phyloP scores from a whole-genome alignment of 495 filamentous ascomycete species.

The Thozetella sp. region DNA sequence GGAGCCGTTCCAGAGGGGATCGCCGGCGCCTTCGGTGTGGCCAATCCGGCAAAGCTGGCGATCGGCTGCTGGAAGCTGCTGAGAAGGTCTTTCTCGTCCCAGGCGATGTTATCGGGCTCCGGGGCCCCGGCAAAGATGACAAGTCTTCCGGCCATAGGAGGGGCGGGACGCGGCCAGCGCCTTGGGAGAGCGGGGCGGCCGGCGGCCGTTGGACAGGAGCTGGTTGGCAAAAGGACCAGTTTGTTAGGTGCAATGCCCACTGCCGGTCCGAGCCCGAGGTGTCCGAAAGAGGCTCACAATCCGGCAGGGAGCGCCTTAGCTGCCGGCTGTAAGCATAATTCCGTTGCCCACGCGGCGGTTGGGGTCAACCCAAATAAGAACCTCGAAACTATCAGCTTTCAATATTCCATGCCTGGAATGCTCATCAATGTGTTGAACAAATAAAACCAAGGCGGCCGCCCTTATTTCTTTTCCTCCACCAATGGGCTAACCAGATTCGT shows the following conservation, averaged over 20 bases:
- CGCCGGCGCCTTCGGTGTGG: background rate
- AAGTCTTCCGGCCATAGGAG: constrained; percentile 44
- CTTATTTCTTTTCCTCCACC: too few relatives aligned
- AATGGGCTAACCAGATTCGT: too few relatives aligned
- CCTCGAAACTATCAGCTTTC: too few relatives aligned
- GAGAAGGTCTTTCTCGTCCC: constrained; percentile 55
- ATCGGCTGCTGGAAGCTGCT: constrained; percentile 43
- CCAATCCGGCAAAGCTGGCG: constrained; percentile 41
- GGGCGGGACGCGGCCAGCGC: background rate
- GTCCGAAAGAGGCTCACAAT: too few relatives aligned
- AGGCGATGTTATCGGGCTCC: constrained; percentile 50
- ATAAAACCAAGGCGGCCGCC: too few relatives aligned
- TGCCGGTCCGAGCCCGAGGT: background rate
- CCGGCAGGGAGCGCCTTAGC: background rate
- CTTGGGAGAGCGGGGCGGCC: too few relatives aligned
- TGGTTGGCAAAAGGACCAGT: background rate
- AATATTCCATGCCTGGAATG: too few relatives aligned
- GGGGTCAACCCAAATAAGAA: too few relatives aligned
- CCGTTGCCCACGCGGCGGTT: too few relatives aligned
- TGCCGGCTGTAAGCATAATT: background rate
- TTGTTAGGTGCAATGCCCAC: too few relatives aligned
- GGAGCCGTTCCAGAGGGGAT: constrained; percentile 15
- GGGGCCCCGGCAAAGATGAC: constrained; percentile 69
- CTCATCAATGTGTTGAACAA: too few relatives aligned
- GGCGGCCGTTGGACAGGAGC: too few relatives aligned